Evolutionary conservation across 345 rosid genomes (phyloP), one percentile per base, ranked within the genome.

Genomic region (Isatis tinctoria): DNA sequence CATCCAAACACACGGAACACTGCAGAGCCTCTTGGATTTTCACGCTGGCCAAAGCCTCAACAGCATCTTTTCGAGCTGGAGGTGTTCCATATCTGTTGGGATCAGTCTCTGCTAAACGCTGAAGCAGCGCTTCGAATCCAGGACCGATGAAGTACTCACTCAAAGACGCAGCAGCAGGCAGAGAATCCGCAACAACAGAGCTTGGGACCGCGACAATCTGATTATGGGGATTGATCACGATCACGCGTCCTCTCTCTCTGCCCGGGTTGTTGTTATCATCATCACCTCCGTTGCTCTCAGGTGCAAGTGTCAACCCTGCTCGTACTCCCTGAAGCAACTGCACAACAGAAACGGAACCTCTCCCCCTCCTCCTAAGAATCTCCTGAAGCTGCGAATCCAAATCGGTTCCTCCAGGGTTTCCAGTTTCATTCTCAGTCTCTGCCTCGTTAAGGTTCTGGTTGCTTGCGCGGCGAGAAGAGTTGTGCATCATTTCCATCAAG

Each of bases 1-100:
- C 94, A 76, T 93, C 96, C 74, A 93, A 83, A 78, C 98, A 93
- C n/a, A 93, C 96, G 0, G 86, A 82, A 70, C 98, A 93, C 56
- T 89, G 92, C 54, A 81, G 10, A 43, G 60, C 72, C 84, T 88
- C 92, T 75, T 80, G 49, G 8, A 88, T 67, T 49, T 63, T 70
- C 65, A 88, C 91, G n/a, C 68, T 77, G 2, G 87, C 88, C 83
- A 93, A 65, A 33, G 87, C 90, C 70, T 93, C 91, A 32, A 91
- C 60, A 2, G 86, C 98, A 60, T 89, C 98, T 75, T 86, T 93
- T 16, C 70, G 80, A 16, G 98, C 91, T 0, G 98, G 96, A 33
- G 92, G 96, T 51, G 97, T 89, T 17, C 96, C 98, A 2, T 91
- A 85, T 70, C 94, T 84, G 43, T 87, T 89, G 0, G 96, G 92